These are phyloP conservation scores for Bocquillonia castaneifolia DNA, from an alignment of 441 rosid species.

Conservation along the genomic window DNA sequence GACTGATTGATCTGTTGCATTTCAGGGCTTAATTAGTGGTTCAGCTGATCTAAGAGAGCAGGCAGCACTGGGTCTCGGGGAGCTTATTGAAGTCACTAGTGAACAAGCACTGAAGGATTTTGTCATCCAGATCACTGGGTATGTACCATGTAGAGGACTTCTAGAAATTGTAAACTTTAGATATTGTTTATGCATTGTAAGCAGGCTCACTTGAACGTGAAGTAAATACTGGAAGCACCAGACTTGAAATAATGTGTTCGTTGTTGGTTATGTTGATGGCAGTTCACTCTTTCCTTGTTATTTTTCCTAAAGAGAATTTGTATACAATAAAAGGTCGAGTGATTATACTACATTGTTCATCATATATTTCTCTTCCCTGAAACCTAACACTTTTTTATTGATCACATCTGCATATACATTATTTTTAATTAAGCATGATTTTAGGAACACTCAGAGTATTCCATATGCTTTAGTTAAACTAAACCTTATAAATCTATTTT, in stretches of 20 bases:
- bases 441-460: not conserved
- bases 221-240: not conserved
- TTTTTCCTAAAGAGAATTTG: too few species aligned
- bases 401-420: not conserved
- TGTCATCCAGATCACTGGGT: constrained; percentile 98
- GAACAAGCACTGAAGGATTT: constrained; percentile 88
- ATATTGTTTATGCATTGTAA: not conserved
- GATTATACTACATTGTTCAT: too few species aligned
- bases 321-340: too few species aligned
- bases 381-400: not conserved
- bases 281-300: not conserved
- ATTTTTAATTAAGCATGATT: not conserved
- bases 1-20: constrained; percentile 18
- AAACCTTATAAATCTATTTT: not conserved
- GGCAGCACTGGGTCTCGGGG: constrained; percentile 99
- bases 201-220: not conserved
- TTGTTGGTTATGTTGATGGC: not conserved
- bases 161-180: not conserved
- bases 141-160: constrained; percentile 21
- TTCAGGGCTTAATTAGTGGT: constrained; percentile 85
- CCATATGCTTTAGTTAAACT: not conserved
- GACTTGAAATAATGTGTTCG: not conserved
- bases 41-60: constrained; percentile 95
- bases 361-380: too few species aligned
- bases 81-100: constrained; percentile 95